A percentile compares a stretch with the other conserved stretches of the same genome.
Conservation (phyloP, 2,329 filamentous ascomycete genomes). For the Dactylellina leptospora region DNA sequence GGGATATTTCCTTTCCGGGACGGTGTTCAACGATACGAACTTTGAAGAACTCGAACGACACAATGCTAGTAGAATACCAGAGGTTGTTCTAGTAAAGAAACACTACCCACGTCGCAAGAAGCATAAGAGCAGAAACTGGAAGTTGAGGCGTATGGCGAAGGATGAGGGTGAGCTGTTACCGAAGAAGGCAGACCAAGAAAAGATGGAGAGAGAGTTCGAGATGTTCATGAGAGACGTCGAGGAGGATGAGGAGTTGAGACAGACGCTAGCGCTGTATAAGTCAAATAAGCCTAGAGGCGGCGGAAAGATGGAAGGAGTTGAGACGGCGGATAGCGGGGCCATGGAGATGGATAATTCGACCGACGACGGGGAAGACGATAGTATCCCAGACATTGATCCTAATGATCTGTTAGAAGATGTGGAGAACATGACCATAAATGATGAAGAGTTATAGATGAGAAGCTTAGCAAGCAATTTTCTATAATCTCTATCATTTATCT, state of each 20-base stretch:
- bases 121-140: slow-evolving; percentile 85
- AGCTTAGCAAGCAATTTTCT: neutral
- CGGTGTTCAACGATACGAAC: slow-evolving; percentile 90
- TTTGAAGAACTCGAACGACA: slow-evolving; percentile 81
- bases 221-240: slow-evolving; percentile 97
- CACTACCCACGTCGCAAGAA: slow-evolving; percentile 88
- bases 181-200: slow-evolving; percentile 85
- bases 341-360: slow-evolving; percentile 64
- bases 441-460: slow-evolving; percentile 48
- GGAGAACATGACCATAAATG: slow-evolving; percentile 55
- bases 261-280: slow-evolving; percentile 88
- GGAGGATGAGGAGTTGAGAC: slow-evolving; percentile 87
- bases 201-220: slow-evolving; percentile 92
- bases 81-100: slow-evolving; percentile 97
- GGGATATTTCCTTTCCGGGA: slow-evolving; percentile 88
- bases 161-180: slow-evolving; percentile 88
- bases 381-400: slow-evolving; percentile 76
- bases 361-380: slow-evolving; percentile 68
- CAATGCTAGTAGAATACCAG: slow-evolving; percentile 76
- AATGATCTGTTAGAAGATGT: slow-evolving; percentile 61
- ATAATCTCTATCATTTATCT: neutral
- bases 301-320: slow-evolving; percentile 63
- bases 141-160: slow-evolving; percentile 88
- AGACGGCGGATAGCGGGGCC: slow-evolving; percentile 64
- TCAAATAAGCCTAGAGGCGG: slow-evolving; percentile 63